Evolutionary conservation across 2,329 filamentous ascomycete species (phyloP).

Genomic region (Dothistroma septosporum): DNA sequence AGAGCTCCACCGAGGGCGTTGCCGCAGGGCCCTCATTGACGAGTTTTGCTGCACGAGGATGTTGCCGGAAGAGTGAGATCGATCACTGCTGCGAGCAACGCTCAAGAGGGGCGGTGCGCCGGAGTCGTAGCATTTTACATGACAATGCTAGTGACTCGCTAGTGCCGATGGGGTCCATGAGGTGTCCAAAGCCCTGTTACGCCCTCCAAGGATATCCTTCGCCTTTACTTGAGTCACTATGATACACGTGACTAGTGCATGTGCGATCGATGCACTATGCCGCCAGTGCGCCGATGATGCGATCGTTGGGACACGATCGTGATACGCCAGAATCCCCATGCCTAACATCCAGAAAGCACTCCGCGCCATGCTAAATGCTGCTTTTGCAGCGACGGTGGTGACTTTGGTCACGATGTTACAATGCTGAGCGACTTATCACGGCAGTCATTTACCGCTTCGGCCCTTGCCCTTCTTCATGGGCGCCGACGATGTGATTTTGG

Average conservation of each 20-base stretch:
- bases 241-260: constrained; percentile 15
- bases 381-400: constrained; percentile 11
- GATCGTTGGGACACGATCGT: not conserved
- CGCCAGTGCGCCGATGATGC: constrained; percentile 2
- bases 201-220: not conserved
- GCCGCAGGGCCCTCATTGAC: no score
- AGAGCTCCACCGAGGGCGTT: no score
- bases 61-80: not conserved
- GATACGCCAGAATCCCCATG: constrained; percentile 4
- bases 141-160: not conserved
- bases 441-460: constrained; percentile 21
- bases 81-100: not conserved
- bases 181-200: not conserved
- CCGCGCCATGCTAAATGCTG: constrained; percentile 22
- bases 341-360: constrained; percentile 12
- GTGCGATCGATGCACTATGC: constrained; percentile 2
- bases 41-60: no score
- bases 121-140: not conserved
- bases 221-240: constrained; percentile 12
- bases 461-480: constrained; percentile 48
- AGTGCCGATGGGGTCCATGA: not conserved
- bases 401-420: constrained; percentile 12
- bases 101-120: not conserved
- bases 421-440: not conserved
- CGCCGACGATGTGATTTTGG: constrained; percentile 54